Evolutionary conservation across 768 basidiomycete species (phyloP), one percentile per base, ranked within the genome.

Genomic region (Agrocybe pediades): DNA sequence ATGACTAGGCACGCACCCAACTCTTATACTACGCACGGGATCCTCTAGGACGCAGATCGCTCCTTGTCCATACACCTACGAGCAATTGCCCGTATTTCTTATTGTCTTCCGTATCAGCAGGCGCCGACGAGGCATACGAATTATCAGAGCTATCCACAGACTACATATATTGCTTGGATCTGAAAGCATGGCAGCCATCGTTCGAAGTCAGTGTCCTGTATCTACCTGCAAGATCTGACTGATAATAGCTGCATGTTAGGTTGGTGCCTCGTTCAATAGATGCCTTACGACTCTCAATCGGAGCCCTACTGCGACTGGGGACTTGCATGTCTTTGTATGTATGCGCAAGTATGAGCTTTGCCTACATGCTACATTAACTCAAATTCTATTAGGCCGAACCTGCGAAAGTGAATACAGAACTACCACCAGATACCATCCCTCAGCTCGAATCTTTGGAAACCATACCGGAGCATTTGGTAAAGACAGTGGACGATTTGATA

Each of bases 1-100:
- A 26, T 44, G 16, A 39, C 23, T 58, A 87, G 86, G 69, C 65
- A 47, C 39, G 57, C 41, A 71, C 76, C 7, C 65, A 71, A 25
- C 76, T 68, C 26, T 61, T 96, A 8, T 90, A 83, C 69, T 93
- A 88, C 62, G 88, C 79, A 15, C 79, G 92, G 49, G 93, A 96
- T 68, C 91, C 92, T 2, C 79, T 95, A 2, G 93, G 93, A 6
- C 81, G 93, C 30, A 81, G 94, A 43, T 95, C 93, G n/a, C 76
- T 96, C 6, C 73, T 96, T 6, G 73, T 91, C 26, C 88, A 88
- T 53, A 74, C 68, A 53, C 87, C 88, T 24, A 78, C 77, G 13
- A 33, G 56, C 1, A 46, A 49, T 16, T 69, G 70, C 4, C 84
- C 87, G 0, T 78, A 78, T 55, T 73, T 92, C 40, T 63, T 90